A percentile compares a stretch with the other conserved stretches of the same genome.
phyloP scores from a whole-genome alignment of 2,329 filamentous ascomycete species.

The Alternaria ethzedia region DNA sequence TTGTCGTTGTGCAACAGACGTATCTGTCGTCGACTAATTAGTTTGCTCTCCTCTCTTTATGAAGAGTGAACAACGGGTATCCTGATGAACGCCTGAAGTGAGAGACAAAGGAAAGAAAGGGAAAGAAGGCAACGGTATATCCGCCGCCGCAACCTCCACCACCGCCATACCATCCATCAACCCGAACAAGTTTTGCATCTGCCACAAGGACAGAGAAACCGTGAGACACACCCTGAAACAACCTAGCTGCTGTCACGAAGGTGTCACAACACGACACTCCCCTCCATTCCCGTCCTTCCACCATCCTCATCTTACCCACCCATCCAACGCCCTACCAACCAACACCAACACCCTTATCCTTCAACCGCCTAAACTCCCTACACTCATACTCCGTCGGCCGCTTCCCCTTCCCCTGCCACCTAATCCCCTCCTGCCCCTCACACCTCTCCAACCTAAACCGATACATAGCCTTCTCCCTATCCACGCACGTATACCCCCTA shows the following conservation, averaged over 20 bases:
- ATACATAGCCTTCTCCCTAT: constrained; percentile 52
- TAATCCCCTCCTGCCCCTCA: constrained; percentile 55
- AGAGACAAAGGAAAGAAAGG: background rate
- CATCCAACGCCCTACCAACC: constrained; percentile 1
- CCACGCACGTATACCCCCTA: constrained; percentile 45
- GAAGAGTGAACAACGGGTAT: background rate
- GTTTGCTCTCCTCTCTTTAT: fast-evolving
- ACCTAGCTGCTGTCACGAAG: background rate
- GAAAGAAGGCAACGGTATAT: background rate
- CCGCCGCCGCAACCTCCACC: background rate
- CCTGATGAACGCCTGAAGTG: background rate
- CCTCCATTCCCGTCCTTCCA: background rate
- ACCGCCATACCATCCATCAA: background rate
- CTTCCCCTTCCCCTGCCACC: constrained; percentile 49
- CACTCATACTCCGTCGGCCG: constrained; percentile 51
- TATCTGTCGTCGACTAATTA: background rate
- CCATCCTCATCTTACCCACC: background rate
- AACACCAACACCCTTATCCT: constrained; percentile 9
- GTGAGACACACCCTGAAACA: background rate
- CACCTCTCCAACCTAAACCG: constrained; percentile 57
- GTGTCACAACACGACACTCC: background rate
- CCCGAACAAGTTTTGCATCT: background rate
- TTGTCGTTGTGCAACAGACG: background rate
- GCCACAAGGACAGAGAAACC: fast-evolving
- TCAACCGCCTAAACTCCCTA: constrained; percentile 28